Evolutionary conservation across 2,329 filamentous ascomycete species (phyloP).

Genomic region (Verticillium nonalfalfae): DNA sequence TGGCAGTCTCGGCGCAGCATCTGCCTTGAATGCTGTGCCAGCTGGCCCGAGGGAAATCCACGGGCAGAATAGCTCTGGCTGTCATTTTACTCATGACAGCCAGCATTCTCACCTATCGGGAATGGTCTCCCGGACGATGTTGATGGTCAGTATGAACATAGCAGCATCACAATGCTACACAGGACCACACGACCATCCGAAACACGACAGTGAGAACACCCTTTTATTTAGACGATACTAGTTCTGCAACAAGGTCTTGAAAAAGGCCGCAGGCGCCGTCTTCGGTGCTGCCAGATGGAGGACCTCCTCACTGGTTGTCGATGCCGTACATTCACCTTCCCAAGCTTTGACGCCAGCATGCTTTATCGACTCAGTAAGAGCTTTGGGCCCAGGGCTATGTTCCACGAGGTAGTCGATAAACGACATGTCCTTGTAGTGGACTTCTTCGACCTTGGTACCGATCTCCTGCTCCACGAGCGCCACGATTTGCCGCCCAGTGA

Average conservation of each 20-base stretch:
- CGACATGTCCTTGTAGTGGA: conserved; percentile 21
- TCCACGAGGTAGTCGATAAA: conserved; percentile 19
- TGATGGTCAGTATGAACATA: too few relatives aligned
- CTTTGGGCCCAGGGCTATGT: conserved; percentile 13
- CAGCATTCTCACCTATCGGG: too few relatives aligned
- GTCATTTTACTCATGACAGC: too few relatives aligned
- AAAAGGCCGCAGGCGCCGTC: conserved; percentile 15
- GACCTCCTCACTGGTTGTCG: conserved; percentile 19
- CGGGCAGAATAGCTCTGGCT: too few relatives aligned
- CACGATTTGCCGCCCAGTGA: conserved; percentile 26
- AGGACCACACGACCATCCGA: too few relatives aligned
- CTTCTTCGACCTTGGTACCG: conserved; percentile 15
- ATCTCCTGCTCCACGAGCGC: conserved; percentile 26
- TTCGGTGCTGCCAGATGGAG: conserved; percentile 21
- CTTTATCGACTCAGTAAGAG: conserved; percentile 21
- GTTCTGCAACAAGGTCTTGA: conserved; percentile 6
- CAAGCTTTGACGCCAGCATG: conserved; percentile 16
- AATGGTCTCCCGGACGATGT: too few relatives aligned
- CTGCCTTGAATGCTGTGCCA: too few relatives aligned
- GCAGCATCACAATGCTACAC: too few relatives aligned
- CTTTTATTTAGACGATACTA: neutral
- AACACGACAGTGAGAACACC: too few relatives aligned
- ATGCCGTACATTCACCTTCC: conserved; percentile 22
- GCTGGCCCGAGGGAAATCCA: too few relatives aligned
- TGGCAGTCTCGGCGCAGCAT: too few relatives aligned